phyloP scores from a whole-genome alignment of 1,284 basidiomycete species.

The Cryptococcus floricola region DNA sequence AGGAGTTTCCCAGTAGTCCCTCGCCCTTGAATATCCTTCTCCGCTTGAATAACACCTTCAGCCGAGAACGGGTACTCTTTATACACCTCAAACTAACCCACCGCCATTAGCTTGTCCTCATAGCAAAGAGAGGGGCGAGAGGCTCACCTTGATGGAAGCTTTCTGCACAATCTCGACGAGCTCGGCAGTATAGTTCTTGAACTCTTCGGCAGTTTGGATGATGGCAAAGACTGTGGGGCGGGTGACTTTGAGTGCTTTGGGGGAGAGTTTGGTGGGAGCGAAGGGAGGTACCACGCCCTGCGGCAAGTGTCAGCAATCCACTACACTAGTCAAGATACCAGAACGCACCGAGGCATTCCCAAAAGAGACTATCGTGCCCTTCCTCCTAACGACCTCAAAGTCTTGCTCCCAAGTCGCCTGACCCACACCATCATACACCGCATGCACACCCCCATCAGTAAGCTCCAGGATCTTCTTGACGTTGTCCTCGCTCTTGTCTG shows the following conservation, averaged over 20 bases:
- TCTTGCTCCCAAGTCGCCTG: conserved; percentile 85
- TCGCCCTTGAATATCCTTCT: conserved; percentile 72
- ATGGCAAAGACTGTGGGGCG: conserved; percentile 64
- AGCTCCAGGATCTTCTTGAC: conserved; percentile 63
- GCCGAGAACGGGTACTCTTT: conserved; percentile 78
- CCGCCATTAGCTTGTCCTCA: background rate
- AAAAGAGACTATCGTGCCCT: conserved; percentile 72
- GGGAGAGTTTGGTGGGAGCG: conserved; percentile 65
- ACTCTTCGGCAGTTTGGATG: conserved; percentile 67
- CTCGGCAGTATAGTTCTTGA: conserved; percentile 61
- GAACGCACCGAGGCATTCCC: conserved; percentile 78
- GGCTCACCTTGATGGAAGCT: conserved; percentile 59
- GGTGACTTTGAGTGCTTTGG: conserved; percentile 78
- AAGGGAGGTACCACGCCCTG: conserved; percentile 52
- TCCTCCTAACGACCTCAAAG: conserved; percentile 73
- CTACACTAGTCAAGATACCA: no score
- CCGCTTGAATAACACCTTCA: conserved; percentile 72
- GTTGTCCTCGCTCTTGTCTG: conserved; percentile 53
- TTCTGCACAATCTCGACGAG: conserved; percentile 63
- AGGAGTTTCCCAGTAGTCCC: conserved; percentile 79
- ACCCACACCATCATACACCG: conserved; percentile 86
- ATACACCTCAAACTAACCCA: conserved; percentile 58
- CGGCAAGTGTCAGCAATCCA: no score
- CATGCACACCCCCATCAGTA: conserved; percentile 80
- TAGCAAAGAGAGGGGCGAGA: background rate